Evolutionary conservation across 208 protist species (phyloP), one percentile per base, ranked within the genome.

Genomic region (Acanthamoeba royreba): DNA sequence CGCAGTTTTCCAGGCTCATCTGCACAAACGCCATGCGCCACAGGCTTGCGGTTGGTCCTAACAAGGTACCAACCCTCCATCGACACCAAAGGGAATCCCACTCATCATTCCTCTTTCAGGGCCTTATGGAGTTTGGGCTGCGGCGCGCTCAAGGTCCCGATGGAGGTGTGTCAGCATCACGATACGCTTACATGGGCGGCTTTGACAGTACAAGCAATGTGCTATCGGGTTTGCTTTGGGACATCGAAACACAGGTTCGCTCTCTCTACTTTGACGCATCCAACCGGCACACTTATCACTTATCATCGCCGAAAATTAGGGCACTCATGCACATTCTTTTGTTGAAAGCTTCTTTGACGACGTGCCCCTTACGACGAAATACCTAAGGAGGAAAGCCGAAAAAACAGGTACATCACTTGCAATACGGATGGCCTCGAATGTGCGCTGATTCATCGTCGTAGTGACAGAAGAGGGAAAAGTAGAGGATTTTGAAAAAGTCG

Each of bases 71-170:
- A n/a, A n/a, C n/a, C n/a, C n/a, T n/a, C n/a, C n/a, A n/a, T n/a
- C n/a, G n/a, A n/a, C n/a, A n/a, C n/a, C n/a, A n/a, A n/a, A n/a
- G n/a, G n/a, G n/a, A n/a, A n/a, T n/a, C n/a, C n/a, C n/a, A n/a
- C n/a, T n/a, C 9, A 5, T 66, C 33, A 13, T 31, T 69, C n/a
- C 28, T 3, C 55, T 9, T 17, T 19, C 40, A 85, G 74, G 25
- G 13, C 38, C 28, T 90, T 45, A 58, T 90, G 83, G 98, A 99
- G 94, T 98, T 99, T 94, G 98, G 98, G 42, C 92, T 98, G 9
- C 86, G 98, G n/a, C 72, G 98, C 19, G 98, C 98, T 4, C 98
- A 98, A 79, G 97, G 98, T 1, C 96, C 97, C 0, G 97, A 99
- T 93, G 98, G 98, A 2, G 98, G 92, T n/a, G 94, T 99, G 77